Evolutionary conservation across 2,329 filamentous ascomycete species (phyloP).

Genomic region (Pseudogymnoascus sp.): DNA sequence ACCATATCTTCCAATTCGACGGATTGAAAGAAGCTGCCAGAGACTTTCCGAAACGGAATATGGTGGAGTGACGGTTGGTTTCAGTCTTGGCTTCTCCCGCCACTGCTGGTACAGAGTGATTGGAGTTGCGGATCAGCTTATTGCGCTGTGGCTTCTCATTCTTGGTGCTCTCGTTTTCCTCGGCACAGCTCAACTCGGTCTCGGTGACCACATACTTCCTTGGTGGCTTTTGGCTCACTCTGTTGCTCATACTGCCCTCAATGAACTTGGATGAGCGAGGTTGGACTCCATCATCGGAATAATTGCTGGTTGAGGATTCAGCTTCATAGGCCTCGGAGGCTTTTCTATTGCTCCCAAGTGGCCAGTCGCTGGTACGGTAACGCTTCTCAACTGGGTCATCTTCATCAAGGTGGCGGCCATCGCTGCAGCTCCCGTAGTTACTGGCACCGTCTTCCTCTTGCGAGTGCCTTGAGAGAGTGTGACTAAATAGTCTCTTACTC

Average conservation of each 20-base stretch:
- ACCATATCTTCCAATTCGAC: conserved; percentile 37
- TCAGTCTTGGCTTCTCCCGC: conserved; percentile 17
- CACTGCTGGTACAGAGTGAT: not conserved
- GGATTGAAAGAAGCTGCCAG: conserved; percentile 46
- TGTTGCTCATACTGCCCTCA: conserved; percentile 83
- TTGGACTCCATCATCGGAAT: not conserved
- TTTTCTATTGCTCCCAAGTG: conserved; percentile 20
- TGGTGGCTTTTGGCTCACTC: conserved; percentile 56
- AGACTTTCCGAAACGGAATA: conserved; percentile 47
- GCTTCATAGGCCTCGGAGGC: not conserved
- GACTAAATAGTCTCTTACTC: conserved; percentile 27
- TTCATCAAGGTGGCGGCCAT: conserved; percentile 16
- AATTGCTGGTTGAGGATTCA: conserved; percentile 13
- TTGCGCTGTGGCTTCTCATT: not conserved
- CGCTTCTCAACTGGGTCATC: conserved; percentile 32
- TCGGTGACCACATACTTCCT: conserved; percentile 19
- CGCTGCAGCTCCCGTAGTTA: conserved; percentile 26
- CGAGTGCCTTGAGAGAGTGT: conserved; percentile 18
- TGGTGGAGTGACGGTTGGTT: conserved; percentile 33
- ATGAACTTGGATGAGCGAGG: conserved; percentile 53
- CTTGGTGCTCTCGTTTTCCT: not conserved
- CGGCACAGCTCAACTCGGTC: not conserved
- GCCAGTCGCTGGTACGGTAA: conserved; percentile 37
- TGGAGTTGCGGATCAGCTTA: not conserved
- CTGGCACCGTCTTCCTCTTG: conserved; percentile 18